Conservation (phyloP, 768 basidiomycete genomes). For the Chiua virens region DNA sequence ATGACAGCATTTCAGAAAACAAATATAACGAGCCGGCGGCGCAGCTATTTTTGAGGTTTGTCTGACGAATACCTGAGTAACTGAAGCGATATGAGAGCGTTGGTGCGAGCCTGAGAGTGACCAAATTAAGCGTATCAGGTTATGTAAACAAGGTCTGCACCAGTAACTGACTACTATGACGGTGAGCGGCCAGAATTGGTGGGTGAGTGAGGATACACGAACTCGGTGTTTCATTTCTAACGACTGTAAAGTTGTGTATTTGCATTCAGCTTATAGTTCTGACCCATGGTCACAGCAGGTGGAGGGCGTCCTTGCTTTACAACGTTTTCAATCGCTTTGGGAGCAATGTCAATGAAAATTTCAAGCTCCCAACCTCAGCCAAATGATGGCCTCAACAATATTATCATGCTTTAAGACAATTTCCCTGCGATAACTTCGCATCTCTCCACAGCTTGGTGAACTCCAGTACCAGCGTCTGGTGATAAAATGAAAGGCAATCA, state of each 20-base stretch:
- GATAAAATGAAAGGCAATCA: slow-evolving; percentile 1
- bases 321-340: too few species aligned
- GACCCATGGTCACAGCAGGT: background rate
- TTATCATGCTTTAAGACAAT: background rate
- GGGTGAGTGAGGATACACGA: background rate
- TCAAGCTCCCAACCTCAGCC: too few species aligned
- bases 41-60: slow-evolving; percentile 6
- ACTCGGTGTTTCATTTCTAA: background rate
- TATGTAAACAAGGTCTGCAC: slow-evolving; percentile 12
- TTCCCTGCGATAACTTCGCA: background rate
- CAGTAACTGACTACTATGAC: too few species aligned
- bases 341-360: too few species aligned
- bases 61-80: slow-evolving; percentile 1
- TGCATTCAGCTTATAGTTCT: background rate
- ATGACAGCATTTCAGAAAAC: slow-evolving; percentile 16
- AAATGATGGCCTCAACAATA: background rate
- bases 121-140: background rate
- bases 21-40: slow-evolving; percentile 10
- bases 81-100: slow-evolving; percentile 2
- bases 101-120: too few species aligned
- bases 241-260: background rate
- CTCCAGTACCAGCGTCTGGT: slow-evolving; percentile 12
- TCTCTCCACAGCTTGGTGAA: slow-evolving; percentile 23
- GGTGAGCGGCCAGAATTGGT: background rate
- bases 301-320: background rate